Evolutionary conservation across 2,329 filamentous ascomycete species (phyloP).

Genomic region (Claviceps pazoutovae): DNA sequence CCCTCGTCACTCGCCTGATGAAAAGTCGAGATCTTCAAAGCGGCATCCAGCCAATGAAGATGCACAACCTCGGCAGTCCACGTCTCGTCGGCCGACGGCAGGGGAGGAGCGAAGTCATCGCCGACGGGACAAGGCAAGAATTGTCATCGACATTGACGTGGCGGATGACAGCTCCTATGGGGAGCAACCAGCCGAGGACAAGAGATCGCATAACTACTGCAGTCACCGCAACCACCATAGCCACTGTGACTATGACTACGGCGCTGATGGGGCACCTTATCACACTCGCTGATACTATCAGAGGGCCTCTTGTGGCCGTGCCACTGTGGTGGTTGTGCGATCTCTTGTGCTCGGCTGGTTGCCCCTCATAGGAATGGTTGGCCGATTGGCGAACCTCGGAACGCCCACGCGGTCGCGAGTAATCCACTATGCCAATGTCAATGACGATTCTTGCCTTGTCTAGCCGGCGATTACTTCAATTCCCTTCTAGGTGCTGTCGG

Average conservation of each 20-base stretch:
- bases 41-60: too few species aligned
- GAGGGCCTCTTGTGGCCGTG: slow-evolving; percentile 17
- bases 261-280: too few species aligned
- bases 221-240: slow-evolving; percentile 22
- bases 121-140: slow-evolving; percentile 16
- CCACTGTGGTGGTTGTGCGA: slow-evolving; percentile 17
- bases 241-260: not conserved
- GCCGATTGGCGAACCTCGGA: too few species aligned
- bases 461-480: slow-evolving; percentile 21
- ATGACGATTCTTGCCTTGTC: slow-evolving; percentile 11
- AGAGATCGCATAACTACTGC: slow-evolving; percentile 4
- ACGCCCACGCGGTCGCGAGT: too few species aligned
- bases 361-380: too few species aligned
- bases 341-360: too few species aligned
- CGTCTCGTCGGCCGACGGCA: slow-evolving; percentile 17
- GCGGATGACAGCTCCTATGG: too few species aligned
- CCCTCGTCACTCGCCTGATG: too few species aligned
- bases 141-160: slow-evolving; percentile 21
- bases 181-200: too few species aligned
- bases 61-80: not conserved
- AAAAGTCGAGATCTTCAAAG: too few species aligned
- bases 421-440: slow-evolving; percentile 16
- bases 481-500: slow-evolving; percentile 12
- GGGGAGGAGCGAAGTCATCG: slow-evolving; percentile 10
- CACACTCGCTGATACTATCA: slow-evolving; percentile 7